These are phyloP conservation scores for Pythium insidiosum DNA, from an alignment of 352 stramenopile species.

Conservation along the genomic window DNA sequence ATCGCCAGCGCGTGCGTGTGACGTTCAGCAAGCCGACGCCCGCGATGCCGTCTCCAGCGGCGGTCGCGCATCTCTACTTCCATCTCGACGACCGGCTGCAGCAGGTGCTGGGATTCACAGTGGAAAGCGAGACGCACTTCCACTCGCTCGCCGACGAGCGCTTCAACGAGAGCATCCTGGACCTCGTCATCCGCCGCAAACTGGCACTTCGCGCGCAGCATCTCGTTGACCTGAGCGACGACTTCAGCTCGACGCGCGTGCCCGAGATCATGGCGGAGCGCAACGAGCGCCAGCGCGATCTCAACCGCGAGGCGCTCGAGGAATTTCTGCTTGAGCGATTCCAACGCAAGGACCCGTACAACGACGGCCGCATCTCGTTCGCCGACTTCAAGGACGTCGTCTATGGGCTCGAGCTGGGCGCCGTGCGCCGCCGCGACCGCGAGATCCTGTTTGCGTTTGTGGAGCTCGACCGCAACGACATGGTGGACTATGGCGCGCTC, in stretches of 20 bases:
- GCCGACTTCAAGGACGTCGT: slow-evolving; percentile 32
- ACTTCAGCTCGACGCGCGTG: slow-evolving; percentile 52
- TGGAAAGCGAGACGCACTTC: slow-evolving; percentile 59
- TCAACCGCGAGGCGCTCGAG: slow-evolving; percentile 34
- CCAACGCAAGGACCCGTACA: slow-evolving; percentile 56
- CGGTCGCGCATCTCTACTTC: slow-evolving; percentile 57
- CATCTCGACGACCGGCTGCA: slow-evolving; percentile 30
- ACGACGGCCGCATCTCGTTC: slow-evolving; percentile 46
- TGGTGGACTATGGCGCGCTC: slow-evolving; percentile 46
- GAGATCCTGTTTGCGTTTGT: slow-evolving; percentile 52
- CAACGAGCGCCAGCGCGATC: slow-evolving; percentile 27
- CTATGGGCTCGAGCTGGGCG: slow-evolving; percentile 25
- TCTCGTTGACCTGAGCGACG: slow-evolving; percentile 44
- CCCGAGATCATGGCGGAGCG: slow-evolving; percentile 26
- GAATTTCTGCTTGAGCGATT: slow-evolving; percentile 52
- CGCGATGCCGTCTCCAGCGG: slow-evolving; percentile 22
- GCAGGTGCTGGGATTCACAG: slow-evolving; percentile 38
- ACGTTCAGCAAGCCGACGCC: slow-evolving; percentile 60
- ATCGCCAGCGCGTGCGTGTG: slow-evolving; percentile 32
- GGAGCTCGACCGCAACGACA: slow-evolving; percentile 41
- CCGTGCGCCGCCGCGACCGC: slow-evolving; percentile 14
- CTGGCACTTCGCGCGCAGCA: slow-evolving; percentile 27
- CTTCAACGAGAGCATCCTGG: slow-evolving; percentile 47
- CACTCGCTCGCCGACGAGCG: slow-evolving; percentile 28
- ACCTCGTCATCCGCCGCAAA: slow-evolving; percentile 52